Percentiles rank a stretch among this genome's conserved stretches.
Evolutionary conservation across 495 filamentous ascomycete genomes (phyloP).

Genomic region (Penicillium cataractarum): DNA sequence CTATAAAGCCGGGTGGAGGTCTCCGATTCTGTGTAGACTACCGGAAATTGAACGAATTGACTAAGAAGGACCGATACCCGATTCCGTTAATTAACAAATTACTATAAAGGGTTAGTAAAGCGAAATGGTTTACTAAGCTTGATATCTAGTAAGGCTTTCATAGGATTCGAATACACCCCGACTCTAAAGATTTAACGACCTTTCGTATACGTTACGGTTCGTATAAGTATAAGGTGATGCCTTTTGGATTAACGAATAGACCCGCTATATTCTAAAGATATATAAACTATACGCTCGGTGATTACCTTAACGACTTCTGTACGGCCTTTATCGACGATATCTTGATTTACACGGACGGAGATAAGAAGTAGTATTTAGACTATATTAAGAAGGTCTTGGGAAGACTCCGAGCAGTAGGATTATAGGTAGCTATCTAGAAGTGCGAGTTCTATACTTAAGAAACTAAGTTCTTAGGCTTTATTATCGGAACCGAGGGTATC

Average conservation of each 20-base stretch:
- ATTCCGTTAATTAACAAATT: constrained; percentile 51
- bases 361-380: background rate
- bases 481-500: constrained; percentile 21
- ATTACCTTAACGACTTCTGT: constrained; percentile 9
- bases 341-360: background rate
- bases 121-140: constrained; percentile 49
- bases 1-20: constrained; percentile 32
- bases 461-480: constrained; percentile 20
- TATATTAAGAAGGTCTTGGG: background rate
- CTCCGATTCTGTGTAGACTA: constrained; percentile 53
- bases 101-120: constrained; percentile 29
- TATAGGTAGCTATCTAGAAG: constrained; percentile 25
- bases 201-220: background rate
- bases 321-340: constrained; percentile 10
- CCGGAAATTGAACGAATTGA: constrained; percentile 44
- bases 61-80: constrained; percentile 46
- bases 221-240: constrained; percentile 13
- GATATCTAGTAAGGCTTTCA: constrained; percentile 48
- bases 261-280: constrained; percentile 10
- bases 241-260: constrained; percentile 10
- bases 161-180: constrained; percentile 27
- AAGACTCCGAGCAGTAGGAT: background rate
- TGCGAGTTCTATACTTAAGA: constrained; percentile 29
- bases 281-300: constrained; percentile 1
- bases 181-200: background rate